These are phyloP conservation scores for Friedmanniomyces simplex DNA, from an alignment of 495 filamentous ascomycete genomes.

Conservation along the genomic window DNA sequence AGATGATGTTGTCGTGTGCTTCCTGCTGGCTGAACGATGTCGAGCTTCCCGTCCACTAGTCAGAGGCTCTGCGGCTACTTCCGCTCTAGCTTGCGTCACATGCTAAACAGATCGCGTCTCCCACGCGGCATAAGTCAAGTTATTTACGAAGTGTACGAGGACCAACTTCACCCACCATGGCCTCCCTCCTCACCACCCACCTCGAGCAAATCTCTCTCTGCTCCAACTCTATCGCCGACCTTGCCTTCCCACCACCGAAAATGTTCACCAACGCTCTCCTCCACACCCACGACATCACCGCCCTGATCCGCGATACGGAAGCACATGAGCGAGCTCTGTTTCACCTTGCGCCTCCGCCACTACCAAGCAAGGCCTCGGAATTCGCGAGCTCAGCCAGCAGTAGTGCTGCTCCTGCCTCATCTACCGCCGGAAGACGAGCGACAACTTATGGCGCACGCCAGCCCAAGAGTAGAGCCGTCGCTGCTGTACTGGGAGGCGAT, in stretches of 20 bases:
- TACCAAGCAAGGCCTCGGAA: constrained; percentile 38
- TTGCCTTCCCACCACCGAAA: constrained; percentile 83
- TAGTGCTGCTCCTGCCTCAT: not conserved
- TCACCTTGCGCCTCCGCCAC: constrained; percentile 61
- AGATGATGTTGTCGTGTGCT: not conserved
- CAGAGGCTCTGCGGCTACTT: not conserved
- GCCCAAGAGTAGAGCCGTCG: constrained; percentile 72
- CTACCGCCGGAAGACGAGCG: not conserved
- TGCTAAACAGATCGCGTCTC: not conserved
- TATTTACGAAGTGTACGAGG: not conserved
- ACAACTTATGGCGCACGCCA: constrained; percentile 43
- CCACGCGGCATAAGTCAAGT: not conserved
- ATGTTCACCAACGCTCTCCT: constrained; percentile 93
- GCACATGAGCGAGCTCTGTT: constrained; percentile 91
- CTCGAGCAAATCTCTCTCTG: constrained; percentile 86
- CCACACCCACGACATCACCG: constrained; percentile 79
- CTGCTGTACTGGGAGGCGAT: constrained; percentile 77
- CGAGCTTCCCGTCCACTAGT: not conserved
- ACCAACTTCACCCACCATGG: constrained; percentile 29
- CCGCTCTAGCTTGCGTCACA: not conserved
- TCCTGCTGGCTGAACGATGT: not conserved
- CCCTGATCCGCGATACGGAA: constrained; percentile 91
- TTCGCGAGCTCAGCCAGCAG: constrained; percentile 40
- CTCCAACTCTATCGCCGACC: constrained; percentile 67
- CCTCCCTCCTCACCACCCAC: constrained; percentile 72